A percentile compares a stretch with the other conserved stretches of the same genome.
Evolutionary conservation across 2,329 filamentous ascomycete genomes (phyloP).

Genomic region (Penicillium sp.): DNA sequence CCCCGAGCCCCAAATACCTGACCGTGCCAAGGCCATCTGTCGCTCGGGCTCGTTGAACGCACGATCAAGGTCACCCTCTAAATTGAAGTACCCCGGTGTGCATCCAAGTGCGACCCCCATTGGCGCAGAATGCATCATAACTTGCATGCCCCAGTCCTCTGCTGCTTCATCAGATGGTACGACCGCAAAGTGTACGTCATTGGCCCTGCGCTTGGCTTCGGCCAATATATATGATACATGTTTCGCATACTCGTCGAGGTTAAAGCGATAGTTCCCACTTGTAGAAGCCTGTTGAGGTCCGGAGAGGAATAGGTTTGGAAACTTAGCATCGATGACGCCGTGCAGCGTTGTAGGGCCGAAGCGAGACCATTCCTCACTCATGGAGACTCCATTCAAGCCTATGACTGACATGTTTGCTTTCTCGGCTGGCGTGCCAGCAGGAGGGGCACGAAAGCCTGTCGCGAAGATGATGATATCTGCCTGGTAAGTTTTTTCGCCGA

Average conservation of each 20-base stretch:
- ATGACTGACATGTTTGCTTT: conserved; percentile 39
- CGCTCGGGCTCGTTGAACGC: conserved; percentile 23
- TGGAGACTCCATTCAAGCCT: conserved; percentile 47
- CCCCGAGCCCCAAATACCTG: neutral
- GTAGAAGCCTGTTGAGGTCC: conserved; percentile 42
- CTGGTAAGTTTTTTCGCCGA: neutral
- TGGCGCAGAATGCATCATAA: conserved; percentile 42
- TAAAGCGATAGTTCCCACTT: conserved; percentile 40
- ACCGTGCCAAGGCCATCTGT: conserved; percentile 4
- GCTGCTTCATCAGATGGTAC: conserved; percentile 50
- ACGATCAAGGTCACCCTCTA: conserved; percentile 17
- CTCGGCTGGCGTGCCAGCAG: conserved; percentile 28
- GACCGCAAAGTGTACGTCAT: conserved; percentile 23
- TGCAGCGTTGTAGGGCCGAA: conserved; percentile 53
- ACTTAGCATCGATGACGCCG: conserved; percentile 48
- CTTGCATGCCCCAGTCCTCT: conserved; percentile 47
- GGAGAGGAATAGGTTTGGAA: conserved; percentile 56
- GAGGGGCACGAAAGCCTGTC: conserved; percentile 7
- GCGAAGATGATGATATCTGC: conserved; percentile 12
- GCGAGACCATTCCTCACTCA: conserved; percentile 47
- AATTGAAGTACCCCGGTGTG: conserved; percentile 55
- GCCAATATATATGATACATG: conserved; percentile 49
- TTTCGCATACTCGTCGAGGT: conserved; percentile 34
- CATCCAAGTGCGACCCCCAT: conserved; percentile 49
- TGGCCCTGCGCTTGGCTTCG: conserved; percentile 27